Conservation (phyloP, 495 filamentous ascomycete genomes). For the Aspergillus ostianus region DNA sequence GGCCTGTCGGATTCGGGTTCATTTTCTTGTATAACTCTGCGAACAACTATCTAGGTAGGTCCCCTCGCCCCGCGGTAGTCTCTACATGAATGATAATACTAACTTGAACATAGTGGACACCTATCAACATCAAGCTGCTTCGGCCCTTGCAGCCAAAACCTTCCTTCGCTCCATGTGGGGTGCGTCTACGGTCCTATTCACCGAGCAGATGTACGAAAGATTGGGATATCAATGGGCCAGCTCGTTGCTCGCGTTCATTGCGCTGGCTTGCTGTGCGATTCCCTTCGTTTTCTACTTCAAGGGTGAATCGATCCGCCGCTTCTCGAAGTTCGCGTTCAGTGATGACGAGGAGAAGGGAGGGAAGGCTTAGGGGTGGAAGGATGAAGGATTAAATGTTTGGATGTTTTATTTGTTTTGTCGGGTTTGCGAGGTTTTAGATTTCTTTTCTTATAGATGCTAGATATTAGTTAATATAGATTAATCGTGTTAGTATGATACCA, state of each 20-base stretch:
- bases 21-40: constrained; percentile 84
- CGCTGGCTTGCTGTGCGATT: constrained; percentile 70
- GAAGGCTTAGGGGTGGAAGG: background rate
- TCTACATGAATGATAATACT: constrained; percentile 8
- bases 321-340: constrained; percentile 64
- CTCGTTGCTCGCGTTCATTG: constrained; percentile 67
- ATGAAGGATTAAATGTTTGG: no score
- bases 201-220: constrained; percentile 72
- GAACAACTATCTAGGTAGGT: constrained; percentile 69
- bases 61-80: no score
- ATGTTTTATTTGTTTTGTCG: no score
- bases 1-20: constrained; percentile 79
- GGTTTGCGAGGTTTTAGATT: no score
- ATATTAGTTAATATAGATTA: no score
- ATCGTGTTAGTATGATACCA: no score
- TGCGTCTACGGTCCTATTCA: constrained; percentile 72
- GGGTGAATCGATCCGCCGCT: constrained; percentile 63
- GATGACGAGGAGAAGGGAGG: constrained; percentile 44
- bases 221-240: constrained; percentile 76
- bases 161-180: constrained; percentile 79
- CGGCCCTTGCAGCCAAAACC: constrained; percentile 81
- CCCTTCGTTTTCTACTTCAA: constrained; percentile 75
- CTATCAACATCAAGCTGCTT: constrained; percentile 83
- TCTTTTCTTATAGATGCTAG: no score
- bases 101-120: constrained; percentile 59